These are phyloP conservation scores for Hypoxylon sp. DNA, from an alignment of 2,329 filamentous ascomycete genomes.

Conservation along the genomic window DNA sequence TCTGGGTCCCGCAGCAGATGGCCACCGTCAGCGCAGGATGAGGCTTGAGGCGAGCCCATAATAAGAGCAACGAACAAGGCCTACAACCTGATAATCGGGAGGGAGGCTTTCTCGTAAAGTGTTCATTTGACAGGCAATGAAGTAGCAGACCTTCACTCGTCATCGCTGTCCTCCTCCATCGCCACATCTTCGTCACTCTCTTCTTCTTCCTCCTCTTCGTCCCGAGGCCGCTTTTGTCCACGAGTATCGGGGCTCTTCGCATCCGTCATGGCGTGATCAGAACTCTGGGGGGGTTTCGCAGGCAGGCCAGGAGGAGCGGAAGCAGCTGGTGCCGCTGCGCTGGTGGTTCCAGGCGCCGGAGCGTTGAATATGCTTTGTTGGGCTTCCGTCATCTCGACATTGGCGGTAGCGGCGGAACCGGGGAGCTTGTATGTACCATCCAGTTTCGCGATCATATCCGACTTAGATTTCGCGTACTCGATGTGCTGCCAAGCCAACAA, in stretches of 20 bases:
- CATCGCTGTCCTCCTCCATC: constrained; percentile 79
- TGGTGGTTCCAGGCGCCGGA: constrained; percentile 66
- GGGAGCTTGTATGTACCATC: constrained; percentile 90
- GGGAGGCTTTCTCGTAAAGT: not conserved
- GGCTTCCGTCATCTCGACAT: constrained; percentile 77
- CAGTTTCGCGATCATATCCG: constrained; percentile 88
- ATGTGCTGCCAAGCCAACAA: constrained; percentile 76
- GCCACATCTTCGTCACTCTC: constrained; percentile 72
- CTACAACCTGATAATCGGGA: constrained; percentile 14
- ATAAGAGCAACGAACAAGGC: constrained; percentile 5
- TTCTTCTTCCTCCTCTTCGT: constrained; percentile 74
- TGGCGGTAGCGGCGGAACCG: constrained; percentile 63
- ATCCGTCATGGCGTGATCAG: constrained; percentile 66
- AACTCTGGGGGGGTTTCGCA: constrained; percentile 64
- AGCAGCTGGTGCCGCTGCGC: constrained; percentile 54
- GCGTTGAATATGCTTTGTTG: constrained; percentile 87
- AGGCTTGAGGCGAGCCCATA: constrained; percentile 15
- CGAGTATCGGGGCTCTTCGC: constrained; percentile 68
- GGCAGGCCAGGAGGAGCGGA: constrained; percentile 59
- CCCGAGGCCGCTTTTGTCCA: constrained; percentile 79
- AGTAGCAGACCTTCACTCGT: constrained; percentile 65
- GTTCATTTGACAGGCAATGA: constrained; percentile 6
- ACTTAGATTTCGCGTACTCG: constrained; percentile 90
- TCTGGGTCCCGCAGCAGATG: constrained; percentile 82
- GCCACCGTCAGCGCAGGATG: constrained; percentile 57